phyloP scores from a whole-genome alignment of 2,329 filamentous ascomycete genomes.

The Diaporthe batatas region DNA sequence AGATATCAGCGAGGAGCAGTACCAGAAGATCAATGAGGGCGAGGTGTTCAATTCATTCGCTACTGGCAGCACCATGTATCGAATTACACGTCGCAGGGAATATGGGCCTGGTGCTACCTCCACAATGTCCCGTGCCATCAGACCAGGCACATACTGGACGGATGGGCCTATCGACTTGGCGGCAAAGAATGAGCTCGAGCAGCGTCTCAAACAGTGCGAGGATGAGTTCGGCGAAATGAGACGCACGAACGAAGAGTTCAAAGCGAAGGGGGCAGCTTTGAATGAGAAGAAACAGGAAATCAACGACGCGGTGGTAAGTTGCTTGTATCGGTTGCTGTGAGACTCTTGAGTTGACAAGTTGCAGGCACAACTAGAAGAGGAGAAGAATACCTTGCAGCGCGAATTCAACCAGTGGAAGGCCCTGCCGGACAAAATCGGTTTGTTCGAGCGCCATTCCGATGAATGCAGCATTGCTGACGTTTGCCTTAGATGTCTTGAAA shows the following conservation, averaged over 20 bases:
- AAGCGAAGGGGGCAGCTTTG: constrained; percentile 55
- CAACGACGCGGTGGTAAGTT: constrained; percentile 55
- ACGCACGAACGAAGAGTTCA: constrained; percentile 51
- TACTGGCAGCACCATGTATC: constrained; percentile 74
- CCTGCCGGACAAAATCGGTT: constrained; percentile 79
- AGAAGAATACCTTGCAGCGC: constrained; percentile 78
- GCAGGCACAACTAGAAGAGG: constrained; percentile 64
- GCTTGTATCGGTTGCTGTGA: neutral
- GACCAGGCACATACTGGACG: constrained; percentile 77
- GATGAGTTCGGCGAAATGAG: constrained; percentile 53
- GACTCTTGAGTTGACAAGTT: constrained; percentile 40
- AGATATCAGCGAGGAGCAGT: constrained; percentile 76
- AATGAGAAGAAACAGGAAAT: constrained; percentile 56
- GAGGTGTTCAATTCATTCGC: constrained; percentile 76
- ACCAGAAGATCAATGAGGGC: constrained; percentile 71
- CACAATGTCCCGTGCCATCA: constrained; percentile 74
- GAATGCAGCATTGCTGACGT: constrained; percentile 30
- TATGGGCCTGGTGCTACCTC: constrained; percentile 83
- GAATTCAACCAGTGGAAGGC: constrained; percentile 74
- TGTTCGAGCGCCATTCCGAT: neutral
- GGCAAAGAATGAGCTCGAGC: constrained; percentile 73
- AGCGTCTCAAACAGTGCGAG: constrained; percentile 60
- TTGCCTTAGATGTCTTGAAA: constrained; percentile 52
- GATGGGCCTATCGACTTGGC: constrained; percentile 79
- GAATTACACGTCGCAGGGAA: constrained; percentile 78